Conservation (phyloP, 345 rosid species). For the Anastatica hierochuntica region DNA sequence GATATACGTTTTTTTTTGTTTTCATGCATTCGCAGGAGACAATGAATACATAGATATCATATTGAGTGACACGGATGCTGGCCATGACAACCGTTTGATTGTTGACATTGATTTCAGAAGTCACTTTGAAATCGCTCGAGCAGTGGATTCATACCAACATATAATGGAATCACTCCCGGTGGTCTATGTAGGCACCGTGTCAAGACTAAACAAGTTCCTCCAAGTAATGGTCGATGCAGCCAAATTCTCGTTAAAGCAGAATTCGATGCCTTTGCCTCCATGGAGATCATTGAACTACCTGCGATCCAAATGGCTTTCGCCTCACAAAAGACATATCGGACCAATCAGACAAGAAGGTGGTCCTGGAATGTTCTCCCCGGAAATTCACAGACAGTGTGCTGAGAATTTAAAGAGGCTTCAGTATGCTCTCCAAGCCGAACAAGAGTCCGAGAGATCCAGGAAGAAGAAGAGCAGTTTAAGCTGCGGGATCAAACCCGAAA, state of each 20-base stretch:
- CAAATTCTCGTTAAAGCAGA: constrained; percentile 70
- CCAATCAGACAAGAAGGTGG: constrained; percentile 31
- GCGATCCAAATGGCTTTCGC: constrained; percentile 80
- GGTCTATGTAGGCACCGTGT: constrained; percentile 60
- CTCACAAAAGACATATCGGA: constrained; percentile 40
- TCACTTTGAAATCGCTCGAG: constrained; percentile 92
- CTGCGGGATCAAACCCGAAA: constrained; percentile 45
- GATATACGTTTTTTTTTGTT: no score
- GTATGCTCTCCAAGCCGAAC: constrained; percentile 44
- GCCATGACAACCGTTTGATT: constrained; percentile 58
- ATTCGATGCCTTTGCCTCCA: constrained; percentile 93
- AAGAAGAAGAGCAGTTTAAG: constrained; percentile 32
- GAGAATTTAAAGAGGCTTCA: constrained; percentile 66
- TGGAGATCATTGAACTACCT: constrained; percentile 88
- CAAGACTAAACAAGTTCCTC: constrained; percentile 59
- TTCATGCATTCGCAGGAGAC: constrained; percentile 47
- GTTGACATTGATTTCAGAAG: constrained; percentile 82
- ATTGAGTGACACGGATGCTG: constrained; percentile 27
- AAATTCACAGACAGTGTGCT: constrained; percentile 44
- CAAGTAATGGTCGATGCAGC: constrained; percentile 89
- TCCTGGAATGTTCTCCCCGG: constrained; percentile 13
- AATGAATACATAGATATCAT: constrained; percentile 78
- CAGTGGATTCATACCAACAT: constrained; percentile 70
- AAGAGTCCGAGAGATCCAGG: constrained; percentile 37
- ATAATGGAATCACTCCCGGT: constrained; percentile 69